A percentile compares a stretch with the other conserved stretches of the same genome.
These are phyloP conservation scores for Colletotrichum aenigma DNA, from an alignment of 2,329 filamentous ascomycete species.

Conservation along the genomic window DNA sequence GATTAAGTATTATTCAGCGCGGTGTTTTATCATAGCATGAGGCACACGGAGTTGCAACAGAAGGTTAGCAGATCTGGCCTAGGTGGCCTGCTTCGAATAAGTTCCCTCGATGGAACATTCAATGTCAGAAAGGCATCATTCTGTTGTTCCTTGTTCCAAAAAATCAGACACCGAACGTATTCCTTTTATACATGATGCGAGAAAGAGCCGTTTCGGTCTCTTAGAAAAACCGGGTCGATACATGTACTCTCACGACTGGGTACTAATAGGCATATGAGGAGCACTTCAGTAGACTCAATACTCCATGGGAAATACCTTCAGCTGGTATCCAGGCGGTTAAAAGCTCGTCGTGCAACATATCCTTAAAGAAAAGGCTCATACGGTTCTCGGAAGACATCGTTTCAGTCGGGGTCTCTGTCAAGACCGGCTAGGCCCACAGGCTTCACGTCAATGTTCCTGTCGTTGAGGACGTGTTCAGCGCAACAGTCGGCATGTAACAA, in stretches of 20 bases:
- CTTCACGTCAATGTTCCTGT: background rate
- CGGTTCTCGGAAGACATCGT: rapidly evolving
- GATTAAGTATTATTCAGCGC: rapidly evolving
- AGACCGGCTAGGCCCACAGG: rapidly evolving
- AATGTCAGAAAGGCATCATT: too few relatives aligned
- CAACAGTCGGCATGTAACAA: background rate
- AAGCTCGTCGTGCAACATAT: too few relatives aligned
- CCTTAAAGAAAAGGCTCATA: background rate
- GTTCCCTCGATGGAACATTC: too few relatives aligned
- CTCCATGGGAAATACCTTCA: background rate
- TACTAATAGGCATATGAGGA: background rate
- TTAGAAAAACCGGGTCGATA: background rate
- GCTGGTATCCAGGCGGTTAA: too few relatives aligned
- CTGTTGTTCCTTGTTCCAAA: background rate
- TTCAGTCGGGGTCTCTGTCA: background rate
- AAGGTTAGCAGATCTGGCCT: background rate
- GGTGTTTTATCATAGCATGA: too few relatives aligned
- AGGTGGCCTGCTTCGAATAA: rapidly evolving
- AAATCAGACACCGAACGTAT: rapidly evolving
- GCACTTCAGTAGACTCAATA: background rate
- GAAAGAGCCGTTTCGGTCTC: background rate
- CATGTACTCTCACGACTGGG: background rate
- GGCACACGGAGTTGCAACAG: too few relatives aligned
- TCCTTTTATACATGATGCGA: background rate
- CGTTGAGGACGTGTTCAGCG: background rate